These are phyloP conservation scores for Hypoxylon sp. DNA, from an alignment of 2,329 filamentous ascomycete species.

Conservation along the genomic window DNA sequence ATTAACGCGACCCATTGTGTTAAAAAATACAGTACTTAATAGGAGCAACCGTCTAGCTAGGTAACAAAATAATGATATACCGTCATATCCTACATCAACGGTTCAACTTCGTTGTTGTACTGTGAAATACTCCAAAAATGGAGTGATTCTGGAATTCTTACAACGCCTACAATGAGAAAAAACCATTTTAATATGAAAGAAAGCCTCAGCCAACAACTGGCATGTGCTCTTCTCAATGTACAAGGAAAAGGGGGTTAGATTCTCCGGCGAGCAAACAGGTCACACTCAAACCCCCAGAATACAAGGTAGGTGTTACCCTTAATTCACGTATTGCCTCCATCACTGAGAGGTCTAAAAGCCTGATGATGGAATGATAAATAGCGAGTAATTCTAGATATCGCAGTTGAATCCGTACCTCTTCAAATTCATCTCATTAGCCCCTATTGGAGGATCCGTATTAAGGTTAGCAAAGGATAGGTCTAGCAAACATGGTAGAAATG, in stretches of 20 bases:
- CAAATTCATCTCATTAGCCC: background rate
- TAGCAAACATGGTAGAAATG: background rate
- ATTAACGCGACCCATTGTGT: constrained; percentile 1
- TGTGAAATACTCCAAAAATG: background rate
- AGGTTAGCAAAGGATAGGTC: too few species aligned
- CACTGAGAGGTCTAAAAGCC: background rate
- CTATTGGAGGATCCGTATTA: background rate
- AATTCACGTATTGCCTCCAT: background rate
- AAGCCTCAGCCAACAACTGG: background rate
- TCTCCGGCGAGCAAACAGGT: background rate
- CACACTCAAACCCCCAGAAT: background rate
- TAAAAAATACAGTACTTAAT: background rate
- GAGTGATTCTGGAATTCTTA: background rate
- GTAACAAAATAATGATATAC: background rate
- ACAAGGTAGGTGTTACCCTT: background rate
- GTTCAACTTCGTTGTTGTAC: background rate
- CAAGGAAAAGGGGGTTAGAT: background rate
- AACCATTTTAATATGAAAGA: background rate
- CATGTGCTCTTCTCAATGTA: background rate
- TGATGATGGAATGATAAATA: background rate
- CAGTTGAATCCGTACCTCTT: background rate
- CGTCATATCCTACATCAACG: background rate
- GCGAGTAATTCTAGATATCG: background rate
- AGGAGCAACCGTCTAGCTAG: background rate
- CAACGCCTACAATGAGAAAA: background rate